A percentile compares a stretch with the other conserved stretches of the same genome.
These are phyloP conservation scores for Candida awuae DNA, from an alignment of 805 yeast species.

Conservation along the genomic window DNA sequence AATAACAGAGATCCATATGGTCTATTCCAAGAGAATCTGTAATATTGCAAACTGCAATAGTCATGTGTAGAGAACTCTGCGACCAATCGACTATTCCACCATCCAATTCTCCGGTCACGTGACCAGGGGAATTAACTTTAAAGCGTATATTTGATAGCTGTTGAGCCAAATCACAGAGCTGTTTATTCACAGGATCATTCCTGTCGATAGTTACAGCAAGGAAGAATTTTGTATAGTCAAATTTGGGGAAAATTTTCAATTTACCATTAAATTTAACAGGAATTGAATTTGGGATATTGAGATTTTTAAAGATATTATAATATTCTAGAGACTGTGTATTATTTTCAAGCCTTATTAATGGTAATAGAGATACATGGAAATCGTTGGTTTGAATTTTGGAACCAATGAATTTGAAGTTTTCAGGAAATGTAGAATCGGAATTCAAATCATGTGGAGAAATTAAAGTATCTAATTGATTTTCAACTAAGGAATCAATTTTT, in stretches of 20 bases:
- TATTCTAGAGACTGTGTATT: slow-evolving; percentile 8
- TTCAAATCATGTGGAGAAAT: slow-evolving; percentile 1
- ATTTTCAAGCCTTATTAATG: slow-evolving; percentile 18
- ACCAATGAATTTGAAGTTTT: slow-evolving; percentile 11
- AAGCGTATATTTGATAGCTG: slow-evolving; percentile 1
- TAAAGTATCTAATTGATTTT: background rate
- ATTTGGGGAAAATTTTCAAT: slow-evolving; percentile 7
- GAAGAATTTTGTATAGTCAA: slow-evolving; percentile 12
- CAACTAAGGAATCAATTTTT: background rate
- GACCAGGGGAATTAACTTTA: background rate
- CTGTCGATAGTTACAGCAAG: slow-evolving; percentile 3
- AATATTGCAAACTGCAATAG: slow-evolving; percentile 13
- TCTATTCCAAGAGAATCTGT: background rate
- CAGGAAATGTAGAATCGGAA: slow-evolving; percentile 18
- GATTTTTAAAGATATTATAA: slow-evolving; percentile 8
- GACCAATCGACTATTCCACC: slow-evolving; percentile 12
- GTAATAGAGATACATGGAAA: slow-evolving; percentile 18
- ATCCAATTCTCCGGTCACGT: slow-evolving; percentile 2
- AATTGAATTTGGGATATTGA: background rate
- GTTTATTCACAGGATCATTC: background rate
- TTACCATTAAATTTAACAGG: background rate
- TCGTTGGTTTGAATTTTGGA: slow-evolving; percentile 4
- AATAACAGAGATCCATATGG: slow-evolving; percentile 8
- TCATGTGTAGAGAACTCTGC: slow-evolving; percentile 14
- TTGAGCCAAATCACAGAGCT: background rate